Evolutionary conservation across 108 stramenopile genomes (phyloP), one percentile per base, ranked within the genome.

Genomic region (Nannochloropsis salina): DNA sequence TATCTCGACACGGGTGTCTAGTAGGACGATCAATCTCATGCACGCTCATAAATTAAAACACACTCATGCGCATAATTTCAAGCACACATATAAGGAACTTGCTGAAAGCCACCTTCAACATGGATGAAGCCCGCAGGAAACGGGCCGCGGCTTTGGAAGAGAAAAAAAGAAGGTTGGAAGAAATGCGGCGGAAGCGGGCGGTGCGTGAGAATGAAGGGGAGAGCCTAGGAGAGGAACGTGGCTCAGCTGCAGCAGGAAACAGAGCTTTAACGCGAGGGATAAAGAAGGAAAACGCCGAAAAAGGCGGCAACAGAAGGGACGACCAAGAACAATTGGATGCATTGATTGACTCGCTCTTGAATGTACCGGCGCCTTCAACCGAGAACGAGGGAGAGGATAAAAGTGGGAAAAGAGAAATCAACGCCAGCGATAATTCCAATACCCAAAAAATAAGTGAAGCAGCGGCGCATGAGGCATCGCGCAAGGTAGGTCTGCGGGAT

Each of bases 121-220:
- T 74, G 61, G 61, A 74, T 15, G 61, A 74, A 74, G 61, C 61
- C 61, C 61, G 61, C n/a, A 15, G 61, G 3, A 74, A 74, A n/a
- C 61, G 61, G 15, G 61, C 61, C 61, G 61, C 61, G 61, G 61
- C 61, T 15, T n/a, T 74, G 61, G 61, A 74, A n/a, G 61, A 74
- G 61, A 74, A 74, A n/a, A 74, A 74, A 74, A 74, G n/a, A n/a
- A 15, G 2, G 20, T 74, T 74, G 61, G 61, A 74, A 74, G 61
- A 74, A n/a, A 74, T 74, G 61, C 61, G 61, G 61, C 15, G n/a
- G 61, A 74, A 74, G 61, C 15, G 61, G 61, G 61, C 61, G 61
- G 61, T n/a, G 61, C 61, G 61, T n/a, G 61, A 74, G 61, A n/a
- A 74, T 15, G 61, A 74, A 6, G 4, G n/a, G 61, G 61, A 74